Evolutionary conservation across 31 red algal genomes (phyloP).

Genomic region (Porphyra umbilicalis): DNA sequence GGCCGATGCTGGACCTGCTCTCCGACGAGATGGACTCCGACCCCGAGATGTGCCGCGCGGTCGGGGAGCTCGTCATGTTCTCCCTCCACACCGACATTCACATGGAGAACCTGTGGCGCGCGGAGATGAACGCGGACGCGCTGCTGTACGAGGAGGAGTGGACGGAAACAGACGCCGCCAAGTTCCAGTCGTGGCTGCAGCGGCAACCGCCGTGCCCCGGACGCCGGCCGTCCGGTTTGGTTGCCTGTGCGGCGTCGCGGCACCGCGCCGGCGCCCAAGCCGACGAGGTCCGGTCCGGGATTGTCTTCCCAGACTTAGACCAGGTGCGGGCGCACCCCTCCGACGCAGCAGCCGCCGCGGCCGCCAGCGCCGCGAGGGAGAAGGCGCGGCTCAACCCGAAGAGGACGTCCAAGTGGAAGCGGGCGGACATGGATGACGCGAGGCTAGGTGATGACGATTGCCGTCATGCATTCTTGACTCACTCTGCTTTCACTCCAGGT

Average conservation of each 20-base stretch:
- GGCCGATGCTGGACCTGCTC: background rate
- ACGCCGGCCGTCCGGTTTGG: background rate
- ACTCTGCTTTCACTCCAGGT: background rate
- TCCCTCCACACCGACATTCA: background rate
- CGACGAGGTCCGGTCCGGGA: background rate
- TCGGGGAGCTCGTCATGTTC: background rate
- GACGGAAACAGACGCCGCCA: background rate
- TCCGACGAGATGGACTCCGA: background rate
- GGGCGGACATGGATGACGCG: background rate
- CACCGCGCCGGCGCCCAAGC: background rate
- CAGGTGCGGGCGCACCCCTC: background rate
- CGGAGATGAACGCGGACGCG: background rate
- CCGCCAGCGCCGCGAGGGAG: background rate
- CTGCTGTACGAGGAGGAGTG: background rate
- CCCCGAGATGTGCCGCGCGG: background rate
- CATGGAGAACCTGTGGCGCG: background rate
- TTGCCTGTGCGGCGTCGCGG: background rate
- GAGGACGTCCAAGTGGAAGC: background rate
- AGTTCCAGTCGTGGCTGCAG: background rate
- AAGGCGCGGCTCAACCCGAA: background rate
- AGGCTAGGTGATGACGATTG: background rate
- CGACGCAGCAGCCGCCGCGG: background rate
- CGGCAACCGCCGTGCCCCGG: background rate
- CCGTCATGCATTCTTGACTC: background rate
- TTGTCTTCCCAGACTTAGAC: background rate